Evolutionary conservation across 2,329 filamentous ascomycete genomes (phyloP).

Genomic region (Colletotrichum euphorbiae): DNA sequence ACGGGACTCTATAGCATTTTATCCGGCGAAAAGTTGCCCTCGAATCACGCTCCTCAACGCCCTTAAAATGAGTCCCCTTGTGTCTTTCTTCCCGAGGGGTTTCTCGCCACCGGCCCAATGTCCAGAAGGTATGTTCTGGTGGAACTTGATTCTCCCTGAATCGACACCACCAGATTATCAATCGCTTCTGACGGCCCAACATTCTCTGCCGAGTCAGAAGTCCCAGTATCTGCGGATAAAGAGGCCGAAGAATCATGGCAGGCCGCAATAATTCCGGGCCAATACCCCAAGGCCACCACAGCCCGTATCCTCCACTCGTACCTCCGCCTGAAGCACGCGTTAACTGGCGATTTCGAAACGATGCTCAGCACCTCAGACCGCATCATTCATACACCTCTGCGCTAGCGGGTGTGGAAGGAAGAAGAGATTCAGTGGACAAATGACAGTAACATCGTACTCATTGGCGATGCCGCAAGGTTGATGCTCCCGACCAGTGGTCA

Average conservation of each 20-base stretch:
- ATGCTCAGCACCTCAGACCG: conserved; percentile 42
- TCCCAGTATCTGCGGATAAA: background rate
- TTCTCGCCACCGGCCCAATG: conserved; percentile 41
- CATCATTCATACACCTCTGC: conserved; percentile 43
- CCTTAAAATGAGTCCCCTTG: conserved; percentile 40
- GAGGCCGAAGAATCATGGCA: conserved; percentile 4
- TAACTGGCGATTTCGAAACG: conserved; percentile 40
- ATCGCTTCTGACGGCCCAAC: background rate
- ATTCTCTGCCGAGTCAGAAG: background rate
- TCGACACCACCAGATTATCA: conserved; percentile 16
- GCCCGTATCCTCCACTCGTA: conserved; percentile 21
- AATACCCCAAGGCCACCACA: conserved; percentile 24
- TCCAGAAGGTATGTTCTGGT: conserved; percentile 41
- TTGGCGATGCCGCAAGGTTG: conserved; percentile 43
- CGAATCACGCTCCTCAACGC: background rate
- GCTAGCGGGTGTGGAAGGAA: conserved; percentile 44
- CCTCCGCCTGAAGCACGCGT: conserved; percentile 40
- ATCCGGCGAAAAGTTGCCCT: conserved; percentile 2
- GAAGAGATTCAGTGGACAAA: conserved; percentile 42
- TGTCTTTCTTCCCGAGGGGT: conserved; percentile 40
- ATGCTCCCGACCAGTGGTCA: conserved; percentile 45
- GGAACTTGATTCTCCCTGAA: conserved; percentile 44
- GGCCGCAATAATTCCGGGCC: conserved; percentile 15
- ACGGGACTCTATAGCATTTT: conserved; percentile 44
- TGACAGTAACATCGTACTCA: conserved; percentile 39